Conservation (phyloP, 2,329 filamentous ascomycete species). For the Cercospora zeina region DNA sequence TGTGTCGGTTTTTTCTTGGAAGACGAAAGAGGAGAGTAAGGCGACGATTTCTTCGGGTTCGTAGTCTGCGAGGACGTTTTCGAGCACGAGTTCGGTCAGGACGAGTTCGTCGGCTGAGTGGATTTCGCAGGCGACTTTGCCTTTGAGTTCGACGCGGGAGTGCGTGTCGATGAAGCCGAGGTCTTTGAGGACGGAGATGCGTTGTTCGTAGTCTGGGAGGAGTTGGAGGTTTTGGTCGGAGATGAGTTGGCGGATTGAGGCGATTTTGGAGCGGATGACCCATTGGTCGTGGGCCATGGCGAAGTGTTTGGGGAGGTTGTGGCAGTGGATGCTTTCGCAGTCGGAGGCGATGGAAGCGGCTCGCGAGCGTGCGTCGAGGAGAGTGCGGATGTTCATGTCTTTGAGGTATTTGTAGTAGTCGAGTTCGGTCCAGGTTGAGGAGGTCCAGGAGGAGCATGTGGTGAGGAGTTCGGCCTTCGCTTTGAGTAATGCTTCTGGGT, state of each 20-base stretch:
- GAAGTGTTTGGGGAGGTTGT: constrained; percentile 85
- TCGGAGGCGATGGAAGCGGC: constrained; percentile 64
- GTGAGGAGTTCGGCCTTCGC: constrained; percentile 69
- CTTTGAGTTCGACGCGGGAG: constrained; percentile 88
- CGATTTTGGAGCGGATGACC: constrained; percentile 92
- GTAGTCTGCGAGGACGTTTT: constrained; percentile 93
- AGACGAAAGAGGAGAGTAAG: constrained; percentile 89
- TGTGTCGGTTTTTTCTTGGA: constrained; percentile 90
- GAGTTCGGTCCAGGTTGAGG: constrained; percentile 76
- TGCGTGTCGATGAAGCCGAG: constrained; percentile 87
- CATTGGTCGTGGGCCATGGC: constrained; percentile 96
- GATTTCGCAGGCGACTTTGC: constrained; percentile 97
- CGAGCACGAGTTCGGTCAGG: constrained; percentile 90
- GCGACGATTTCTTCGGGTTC: constrained; percentile 96
- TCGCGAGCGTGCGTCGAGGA: constrained; percentile 69
- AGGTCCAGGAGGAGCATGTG: constrained; percentile 72
- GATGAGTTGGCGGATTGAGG: constrained; percentile 80
- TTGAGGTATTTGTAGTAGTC: constrained; percentile 75
- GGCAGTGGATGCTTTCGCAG: constrained; percentile 68
- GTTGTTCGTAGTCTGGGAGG: constrained; percentile 93
- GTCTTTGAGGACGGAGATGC: constrained; percentile 86
- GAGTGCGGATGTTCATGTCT: constrained; percentile 76
- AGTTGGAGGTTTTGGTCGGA: constrained; percentile 96
- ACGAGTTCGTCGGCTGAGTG: constrained; percentile 96
- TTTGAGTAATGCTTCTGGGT: constrained; percentile 54